These are phyloP conservation scores for Kurtzmaniella natalensis DNA, from an alignment of 1,139 yeast species.

Conservation along the genomic window DNA sequence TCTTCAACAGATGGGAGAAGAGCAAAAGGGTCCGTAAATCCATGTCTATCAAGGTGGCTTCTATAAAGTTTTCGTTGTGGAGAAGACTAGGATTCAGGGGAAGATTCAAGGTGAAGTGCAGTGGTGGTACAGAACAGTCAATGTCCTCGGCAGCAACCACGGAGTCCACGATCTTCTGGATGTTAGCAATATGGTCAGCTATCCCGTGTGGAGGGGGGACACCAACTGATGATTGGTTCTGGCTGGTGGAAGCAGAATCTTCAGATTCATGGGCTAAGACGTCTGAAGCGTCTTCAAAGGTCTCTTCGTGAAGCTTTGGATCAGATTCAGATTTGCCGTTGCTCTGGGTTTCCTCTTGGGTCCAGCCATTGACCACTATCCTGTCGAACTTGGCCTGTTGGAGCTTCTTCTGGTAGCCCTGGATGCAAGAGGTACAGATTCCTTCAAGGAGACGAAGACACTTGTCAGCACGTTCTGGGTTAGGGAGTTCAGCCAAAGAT, in stretches of 20 bases:
- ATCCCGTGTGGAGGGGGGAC: background rate
- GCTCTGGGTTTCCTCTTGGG: background rate
- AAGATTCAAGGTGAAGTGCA: slow-evolving; percentile 11
- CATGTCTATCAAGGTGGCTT: slow-evolving; percentile 39
- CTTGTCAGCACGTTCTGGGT: slow-evolving; percentile 23
- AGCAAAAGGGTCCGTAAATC: slow-evolving; percentile 33
- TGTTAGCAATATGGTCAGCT: slow-evolving; percentile 1
- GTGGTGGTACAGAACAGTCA: slow-evolving; percentile 1
- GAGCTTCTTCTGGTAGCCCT: slow-evolving; percentile 46
- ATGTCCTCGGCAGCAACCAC: slow-evolving; percentile 6
- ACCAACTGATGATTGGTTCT: background rate
- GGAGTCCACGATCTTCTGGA: background rate
- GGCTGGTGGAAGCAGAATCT: background rate
- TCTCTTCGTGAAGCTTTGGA: background rate
- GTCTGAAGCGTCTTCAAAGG: no score
- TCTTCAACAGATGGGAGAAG: background rate
- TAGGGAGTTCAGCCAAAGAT: slow-evolving; percentile 31
- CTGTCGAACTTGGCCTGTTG: slow-evolving; percentile 37
- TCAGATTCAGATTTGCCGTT: background rate
- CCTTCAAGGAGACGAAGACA: slow-evolving; percentile 34
- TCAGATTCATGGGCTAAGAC: background rate
- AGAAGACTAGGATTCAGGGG: slow-evolving; percentile 13
- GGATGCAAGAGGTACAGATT: slow-evolving; percentile 36
- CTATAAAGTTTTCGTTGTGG: slow-evolving; percentile 16
- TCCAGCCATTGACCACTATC: background rate